Base-by-base conservation (phyloP, 257 asterid species). In the Rubia yunnanensis region DNA sequence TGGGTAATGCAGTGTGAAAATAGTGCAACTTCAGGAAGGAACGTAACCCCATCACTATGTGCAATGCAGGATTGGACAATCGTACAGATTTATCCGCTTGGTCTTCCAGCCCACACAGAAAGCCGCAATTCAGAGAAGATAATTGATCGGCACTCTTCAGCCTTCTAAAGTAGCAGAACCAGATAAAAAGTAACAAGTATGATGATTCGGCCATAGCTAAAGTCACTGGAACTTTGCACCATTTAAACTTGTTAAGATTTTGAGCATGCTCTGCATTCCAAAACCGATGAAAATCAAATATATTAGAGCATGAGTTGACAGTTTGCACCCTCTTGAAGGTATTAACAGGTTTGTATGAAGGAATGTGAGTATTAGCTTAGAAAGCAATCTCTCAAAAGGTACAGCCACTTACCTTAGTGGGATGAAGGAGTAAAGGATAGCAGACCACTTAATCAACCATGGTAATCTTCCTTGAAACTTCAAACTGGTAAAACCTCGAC, bases 351-450 rank as follows among this genome's bases (percentile, higher is more conserved):
- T 63, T 15, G 52, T 11, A 46, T 55, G 49, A 20, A 44, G 17
- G 46, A 46, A 48, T 13, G 15, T 18, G 58, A 18, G 66, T 55
- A 23, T 62, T 38, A 11, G 53, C 5, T 64, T 3, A 28, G n/a
- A 64, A 44, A 50, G 58, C 58, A 64, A 55, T 27, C 35, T 39
- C 57, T 18, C 58, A 64, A 44, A 63, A 41, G 5, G 24, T 10
- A 17, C 0, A 1, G 22, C 39, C 24, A 48, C 41, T 18, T 17
- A 50, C 59, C 38, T n/a, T 44, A 17, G 9, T 32, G 26, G 32
- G 57, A 41, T 64, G n/a, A 7, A 64, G 39, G 55, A 27, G 20
- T 27, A 63, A 63, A 60, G 7, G 14, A 39, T 41, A 64, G 24
- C 28, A 44, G 20, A 39, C 31, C 36, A 44, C 38, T 9, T 6